Evolutionary conservation across 139 green algal genomes (phyloP).

Genomic region (Zygnema circumcarinatum): DNA sequence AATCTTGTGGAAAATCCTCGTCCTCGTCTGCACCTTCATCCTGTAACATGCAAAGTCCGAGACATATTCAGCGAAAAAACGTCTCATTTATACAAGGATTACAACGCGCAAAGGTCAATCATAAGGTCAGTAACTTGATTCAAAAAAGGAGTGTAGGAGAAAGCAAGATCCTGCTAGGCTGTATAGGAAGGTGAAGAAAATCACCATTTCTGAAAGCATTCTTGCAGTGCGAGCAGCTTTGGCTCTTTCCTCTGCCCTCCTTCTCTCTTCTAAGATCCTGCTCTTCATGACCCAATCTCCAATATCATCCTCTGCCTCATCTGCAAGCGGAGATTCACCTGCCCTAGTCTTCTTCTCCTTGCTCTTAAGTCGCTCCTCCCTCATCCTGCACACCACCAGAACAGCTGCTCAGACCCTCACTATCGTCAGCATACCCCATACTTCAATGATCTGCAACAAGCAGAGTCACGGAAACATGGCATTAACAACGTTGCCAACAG

Average conservation of each 20-base stretch:
- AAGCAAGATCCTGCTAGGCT: too few relatives aligned
- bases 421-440: slow-evolving; percentile 14
- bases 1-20: neutral
- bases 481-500: neutral
- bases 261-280: slow-evolving; percentile 25
- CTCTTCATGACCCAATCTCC: slow-evolving; percentile 32
- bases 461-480: neutral
- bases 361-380: slow-evolving; percentile 24
- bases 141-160: too few relatives aligned
- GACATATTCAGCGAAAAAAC: slow-evolving; percentile 2
- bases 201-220: slow-evolving; percentile 21
- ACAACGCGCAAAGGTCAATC: too few relatives aligned
- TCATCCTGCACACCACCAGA: neutral
- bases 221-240: slow-evolving; percentile 43
- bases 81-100: neutral
- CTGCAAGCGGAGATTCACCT: neutral
- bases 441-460: neutral
- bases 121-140: too few relatives aligned
- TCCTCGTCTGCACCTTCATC: neutral
- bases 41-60: too few relatives aligned
- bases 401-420: neutral
- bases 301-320: slow-evolving; percentile 37
- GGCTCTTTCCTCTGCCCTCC: slow-evolving; percentile 34
- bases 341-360: slow-evolving; percentile 3
- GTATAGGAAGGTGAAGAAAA: slow-evolving; percentile 2